Base-by-base conservation (phyloP, 208 protist genomes). In the Trypanosoma cruzi region DNA sequence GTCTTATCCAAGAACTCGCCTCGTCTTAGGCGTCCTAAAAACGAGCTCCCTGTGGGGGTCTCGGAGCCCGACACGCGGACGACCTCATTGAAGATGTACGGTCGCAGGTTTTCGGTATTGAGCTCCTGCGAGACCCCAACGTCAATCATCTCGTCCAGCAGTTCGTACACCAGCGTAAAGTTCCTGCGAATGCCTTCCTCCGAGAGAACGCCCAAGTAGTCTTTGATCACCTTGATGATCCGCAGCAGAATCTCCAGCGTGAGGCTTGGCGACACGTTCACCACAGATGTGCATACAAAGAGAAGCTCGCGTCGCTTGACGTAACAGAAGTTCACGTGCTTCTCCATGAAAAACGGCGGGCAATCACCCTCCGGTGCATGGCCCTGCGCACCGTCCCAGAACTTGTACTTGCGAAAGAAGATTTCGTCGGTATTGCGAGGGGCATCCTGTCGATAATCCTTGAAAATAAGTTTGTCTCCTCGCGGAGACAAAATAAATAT, bases 101-200 rank as follows among this genome's bases (percentile, higher is more conserved):
- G 78, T 40, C 84, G 92, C n/a, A 98, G 79, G 14, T 68, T 29
- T 40, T 97, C 88, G 13, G 92, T 90, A 20, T 74, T 77, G 24
- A 85, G 80, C 31, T 85, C 82, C 77, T 98, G 92, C 28, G 83
- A 65, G 26, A 95, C 83, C 22, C 95, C 97, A 57, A 92, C 81
- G 71, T 96, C 92, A 13, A 93, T 58, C 61, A 96, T 83, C 72
- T 98, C 96, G 69, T 98, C 95, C 34, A 97, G 57, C n/a, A 98
- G 59, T 70, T 98, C 93, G 73, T 98, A 97, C 22, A 97, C 73
- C 13, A 98, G 77, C 18, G 94, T 73, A 37, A 98, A 97, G 79
- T 98, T 98, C 46, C 77, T 74, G 7, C 86, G 74, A 22, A 98
- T 69, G 50, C 80, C 75, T 42, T 98, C 86, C 73, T 98, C 96